phyloP scores from a whole-genome alignment of 2,329 filamentous ascomycete species.

The Claviceps capensis region DNA sequence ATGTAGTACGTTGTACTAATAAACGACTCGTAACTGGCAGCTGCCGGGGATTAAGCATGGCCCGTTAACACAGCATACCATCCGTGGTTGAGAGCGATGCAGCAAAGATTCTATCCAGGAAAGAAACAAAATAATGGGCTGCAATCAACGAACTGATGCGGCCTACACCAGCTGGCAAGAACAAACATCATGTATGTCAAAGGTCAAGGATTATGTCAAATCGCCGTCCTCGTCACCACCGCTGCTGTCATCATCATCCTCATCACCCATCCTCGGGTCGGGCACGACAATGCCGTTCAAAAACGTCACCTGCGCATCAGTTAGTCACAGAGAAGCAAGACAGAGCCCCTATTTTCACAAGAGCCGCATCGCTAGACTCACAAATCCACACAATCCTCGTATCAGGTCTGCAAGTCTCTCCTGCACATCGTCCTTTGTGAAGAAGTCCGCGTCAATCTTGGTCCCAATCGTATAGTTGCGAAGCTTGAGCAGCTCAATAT shows the following conservation, averaged over 20 bases:
- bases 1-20: no score
- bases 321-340: not conserved
- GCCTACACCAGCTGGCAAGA: conserved; percentile 18
- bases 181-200: not conserved
- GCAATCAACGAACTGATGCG: no score
- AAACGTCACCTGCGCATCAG: conserved; percentile 45
- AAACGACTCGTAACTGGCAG: no score
- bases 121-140: no score
- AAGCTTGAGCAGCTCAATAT: conserved; percentile 70
- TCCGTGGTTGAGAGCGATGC: no score
- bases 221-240: conserved; percentile 20
- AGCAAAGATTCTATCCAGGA: no score
- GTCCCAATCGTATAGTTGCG: conserved; percentile 63
- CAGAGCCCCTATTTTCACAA: not conserved
- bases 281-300: conserved; percentile 64
- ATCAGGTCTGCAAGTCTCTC: conserved; percentile 52
- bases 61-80: no score
- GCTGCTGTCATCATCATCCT: conserved; percentile 27
- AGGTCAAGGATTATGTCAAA: not conserved
- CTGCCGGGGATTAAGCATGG: no score
- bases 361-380: conserved; percentile 24
- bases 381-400: conserved; percentile 60
- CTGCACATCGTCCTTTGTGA: conserved; percentile 49
- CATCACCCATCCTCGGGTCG: conserved; percentile 37
- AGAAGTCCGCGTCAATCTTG: conserved; percentile 50